phyloP scores from a whole-genome alignment of 2,329 filamentous ascomycete genomes.

The Hypoxylon sp. region DNA sequence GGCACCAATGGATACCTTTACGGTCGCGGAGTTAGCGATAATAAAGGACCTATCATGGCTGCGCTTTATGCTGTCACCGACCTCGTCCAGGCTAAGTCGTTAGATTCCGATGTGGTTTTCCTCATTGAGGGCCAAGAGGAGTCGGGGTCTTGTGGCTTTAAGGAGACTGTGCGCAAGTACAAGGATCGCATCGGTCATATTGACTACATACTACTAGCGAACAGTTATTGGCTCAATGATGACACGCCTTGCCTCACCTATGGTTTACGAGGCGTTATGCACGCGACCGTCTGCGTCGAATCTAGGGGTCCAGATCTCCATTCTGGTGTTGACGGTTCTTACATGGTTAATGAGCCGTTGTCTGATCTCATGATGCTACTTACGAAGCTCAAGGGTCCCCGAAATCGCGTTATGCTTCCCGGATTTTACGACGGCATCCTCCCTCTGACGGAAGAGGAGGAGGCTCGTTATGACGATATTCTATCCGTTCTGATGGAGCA shows the following conservation, averaged over 20 bases:
- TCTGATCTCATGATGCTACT: constrained; percentile 90
- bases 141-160: constrained; percentile 90
- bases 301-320: constrained; percentile 90
- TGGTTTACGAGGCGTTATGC: constrained; percentile 90
- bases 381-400: constrained; percentile 81
- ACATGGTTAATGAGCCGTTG: constrained; percentile 88
- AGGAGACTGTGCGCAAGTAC: constrained; percentile 81
- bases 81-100: constrained; percentile 81
- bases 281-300: constrained; percentile 89
- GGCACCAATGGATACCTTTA: constrained; percentile 94
- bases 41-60: constrained; percentile 95
- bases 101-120: constrained; percentile 91
- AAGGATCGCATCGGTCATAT: constrained; percentile 89
- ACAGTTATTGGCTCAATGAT: constrained; percentile 99
- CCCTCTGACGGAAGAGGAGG: constrained; percentile 78
- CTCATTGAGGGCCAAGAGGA: constrained; percentile 98
- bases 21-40: constrained; percentile 95
- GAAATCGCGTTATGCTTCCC: constrained; percentile 85
- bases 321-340: constrained; percentile 95
- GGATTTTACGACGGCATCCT: constrained; percentile 89
- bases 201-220: constrained; percentile 94
- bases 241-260: constrained; percentile 96
- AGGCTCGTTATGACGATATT: constrained; percentile 85
- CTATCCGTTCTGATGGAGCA: constrained; percentile 78
- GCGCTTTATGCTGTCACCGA: constrained; percentile 95